A percentile compares a stretch with the other conserved stretches of the same genome.
Evolutionary conservation across 495 filamentous ascomycete genomes (phyloP).

Genomic region (Chaetomium tenue): DNA sequence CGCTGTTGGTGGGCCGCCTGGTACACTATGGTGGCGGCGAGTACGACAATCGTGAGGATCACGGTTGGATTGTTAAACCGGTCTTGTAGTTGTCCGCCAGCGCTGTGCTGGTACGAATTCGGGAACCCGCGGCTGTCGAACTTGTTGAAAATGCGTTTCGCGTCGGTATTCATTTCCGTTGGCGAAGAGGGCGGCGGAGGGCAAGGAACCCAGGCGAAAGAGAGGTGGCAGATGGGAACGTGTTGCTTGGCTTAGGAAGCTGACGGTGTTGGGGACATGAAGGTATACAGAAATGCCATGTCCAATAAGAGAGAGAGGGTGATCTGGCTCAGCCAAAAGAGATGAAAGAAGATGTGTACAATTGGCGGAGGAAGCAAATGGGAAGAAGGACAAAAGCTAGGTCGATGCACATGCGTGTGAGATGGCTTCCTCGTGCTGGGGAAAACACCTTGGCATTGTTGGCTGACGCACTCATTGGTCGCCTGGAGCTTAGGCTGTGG

Average conservation of each 20-base stretch:
- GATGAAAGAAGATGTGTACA: neutral
- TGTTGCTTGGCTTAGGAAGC: neutral
- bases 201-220: neutral
- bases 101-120: slow-evolving; percentile 25
- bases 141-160: slow-evolving; percentile 31
- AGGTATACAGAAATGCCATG: slow-evolving; percentile 14
- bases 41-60: slow-evolving; percentile 40
- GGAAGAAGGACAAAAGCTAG: neutral
- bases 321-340: slow-evolving; percentile 1
- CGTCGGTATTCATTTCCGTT: slow-evolving; percentile 32
- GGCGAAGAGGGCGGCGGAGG: neutral
- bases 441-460: slow-evolving; percentile 15
- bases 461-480: slow-evolving; percentile 19
- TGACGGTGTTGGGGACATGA: neutral
- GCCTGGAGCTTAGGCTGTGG: slow-evolving; percentile 10
- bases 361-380: neutral
- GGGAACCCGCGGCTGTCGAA: slow-evolving; percentile 28
- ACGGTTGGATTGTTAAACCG: slow-evolving; percentile 37
- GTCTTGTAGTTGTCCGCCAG: slow-evolving; percentile 29
- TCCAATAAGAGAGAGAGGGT: neutral
- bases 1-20: slow-evolving; percentile 35
- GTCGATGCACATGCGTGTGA: neutral
- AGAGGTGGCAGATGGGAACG: neutral
- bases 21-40: slow-evolving; percentile 47
- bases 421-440: neutral